These are phyloP conservation scores for Hibiscus mutabilis DNA, from an alignment of 345 rosid genomes.

Conservation along the genomic window DNA sequence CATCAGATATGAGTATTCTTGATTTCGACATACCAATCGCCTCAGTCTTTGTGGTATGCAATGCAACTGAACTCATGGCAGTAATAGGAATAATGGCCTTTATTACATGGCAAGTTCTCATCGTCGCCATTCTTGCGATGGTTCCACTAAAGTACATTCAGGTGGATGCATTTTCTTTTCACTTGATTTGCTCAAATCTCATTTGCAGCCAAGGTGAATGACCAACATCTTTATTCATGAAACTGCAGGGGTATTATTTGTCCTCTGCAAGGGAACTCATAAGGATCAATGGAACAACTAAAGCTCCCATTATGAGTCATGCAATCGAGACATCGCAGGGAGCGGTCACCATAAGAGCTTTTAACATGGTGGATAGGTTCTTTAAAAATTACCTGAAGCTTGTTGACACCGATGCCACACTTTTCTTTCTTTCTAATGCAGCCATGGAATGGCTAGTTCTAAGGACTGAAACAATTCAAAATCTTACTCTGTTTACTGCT, in stretches of 20 bases:
- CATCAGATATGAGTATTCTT: conserved; percentile 63
- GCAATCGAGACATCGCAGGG: conserved; percentile 87
- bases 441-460: conserved; percentile 75
- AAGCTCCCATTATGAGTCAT: conserved; percentile 79
- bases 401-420: conserved; percentile 63
- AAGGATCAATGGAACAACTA: conserved; percentile 83
- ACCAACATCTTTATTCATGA: conserved; percentile 6
- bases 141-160: conserved; percentile 46
- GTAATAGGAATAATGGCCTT: conserved; percentile 49
- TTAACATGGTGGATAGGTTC: conserved; percentile 55
- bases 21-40: conserved; percentile 60
- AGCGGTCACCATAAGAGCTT: conserved; percentile 77
- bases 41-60: conserved; percentile 28
- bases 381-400: conserved; percentile 47
- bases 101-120: conserved; percentile 78
- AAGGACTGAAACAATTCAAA: conserved; percentile 67
- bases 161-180: conserved; percentile 26
- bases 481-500: conserved; percentile 56
- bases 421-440: conserved; percentile 71
- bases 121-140: conserved; percentile 49
- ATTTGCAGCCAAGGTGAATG: not conserved
- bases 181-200: not conserved
- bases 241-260: conserved; percentile 53
- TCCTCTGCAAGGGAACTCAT: conserved; percentile 75
- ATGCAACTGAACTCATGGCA: conserved; percentile 33